These are phyloP conservation scores for Leccinum subrobustum DNA, from an alignment of 1,284 basidiomycete genomes.

Conservation along the genomic window DNA sequence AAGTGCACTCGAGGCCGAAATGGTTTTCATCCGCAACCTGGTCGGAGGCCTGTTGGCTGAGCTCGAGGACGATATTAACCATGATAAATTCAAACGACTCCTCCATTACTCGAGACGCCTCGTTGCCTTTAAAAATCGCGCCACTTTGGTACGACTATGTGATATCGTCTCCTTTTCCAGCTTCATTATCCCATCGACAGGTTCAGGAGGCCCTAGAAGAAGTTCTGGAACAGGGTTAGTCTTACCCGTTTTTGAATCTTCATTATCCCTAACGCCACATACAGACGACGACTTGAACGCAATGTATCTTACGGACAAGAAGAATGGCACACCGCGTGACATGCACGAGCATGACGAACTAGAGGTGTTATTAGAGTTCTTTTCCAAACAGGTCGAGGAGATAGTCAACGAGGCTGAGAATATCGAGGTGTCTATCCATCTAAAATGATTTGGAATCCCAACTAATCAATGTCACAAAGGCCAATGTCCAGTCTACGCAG, in stretches of 20 bases:
- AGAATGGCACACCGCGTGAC: slow-evolving; percentile 53
- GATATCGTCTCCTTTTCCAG: not conserved
- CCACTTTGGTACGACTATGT: slow-evolving; percentile 58
- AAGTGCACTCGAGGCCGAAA: slow-evolving; percentile 89
- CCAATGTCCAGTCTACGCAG: slow-evolving; percentile 93
- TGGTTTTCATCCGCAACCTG: slow-evolving; percentile 86
- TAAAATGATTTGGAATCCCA: not conserved
- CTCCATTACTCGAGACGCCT: slow-evolving; percentile 88
- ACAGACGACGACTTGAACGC: slow-evolving; percentile 89
- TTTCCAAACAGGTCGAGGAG: slow-evolving; percentile 95
- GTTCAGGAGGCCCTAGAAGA: slow-evolving; percentile 91
- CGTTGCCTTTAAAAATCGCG: slow-evolving; percentile 85
- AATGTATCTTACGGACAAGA: slow-evolving; percentile 89
- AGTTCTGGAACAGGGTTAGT: slow-evolving; percentile 80
- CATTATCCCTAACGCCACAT: slow-evolving; percentile 10
- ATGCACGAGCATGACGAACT: slow-evolving; percentile 88
- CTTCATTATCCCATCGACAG: slow-evolving; percentile 37
- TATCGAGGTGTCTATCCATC: slow-evolving; percentile 60
- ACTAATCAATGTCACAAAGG: slow-evolving; percentile 41
- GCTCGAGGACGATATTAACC: slow-evolving; percentile 90
- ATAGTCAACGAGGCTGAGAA: slow-evolving; percentile 91
- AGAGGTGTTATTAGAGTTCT: slow-evolving; percentile 90
- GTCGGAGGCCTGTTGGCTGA: slow-evolving; percentile 88
- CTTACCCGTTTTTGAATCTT: not conserved
- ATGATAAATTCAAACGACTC: slow-evolving; percentile 87